A percentile compares a stretch with the other conserved stretches of the same genome.
phyloP scores from a whole-genome alignment of 306 rosid species.

The Prunus fruticosa region DNA sequence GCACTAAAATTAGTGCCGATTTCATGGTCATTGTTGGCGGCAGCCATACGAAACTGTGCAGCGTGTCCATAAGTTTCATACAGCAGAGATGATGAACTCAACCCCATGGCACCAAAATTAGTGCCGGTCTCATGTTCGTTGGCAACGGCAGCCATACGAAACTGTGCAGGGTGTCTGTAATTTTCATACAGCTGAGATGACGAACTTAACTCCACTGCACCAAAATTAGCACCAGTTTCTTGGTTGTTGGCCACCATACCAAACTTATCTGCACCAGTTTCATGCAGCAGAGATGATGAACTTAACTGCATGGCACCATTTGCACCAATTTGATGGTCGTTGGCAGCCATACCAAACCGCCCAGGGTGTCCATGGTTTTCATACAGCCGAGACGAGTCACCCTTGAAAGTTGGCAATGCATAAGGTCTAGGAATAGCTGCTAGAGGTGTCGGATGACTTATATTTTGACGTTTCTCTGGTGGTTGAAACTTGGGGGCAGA shows the following conservation, averaged over 20 bases:
- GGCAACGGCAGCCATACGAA: too few relatives aligned
- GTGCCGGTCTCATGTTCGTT: too few relatives aligned
- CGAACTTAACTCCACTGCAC: background rate
- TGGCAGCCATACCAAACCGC: background rate
- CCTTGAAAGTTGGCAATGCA: background rate
- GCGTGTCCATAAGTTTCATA: background rate
- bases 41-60: background rate
- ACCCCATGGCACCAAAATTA: too few relatives aligned
- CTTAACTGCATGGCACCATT: background rate
- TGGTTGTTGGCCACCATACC: background rate
- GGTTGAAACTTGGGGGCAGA: background rate
- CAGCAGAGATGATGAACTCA: too few relatives aligned
- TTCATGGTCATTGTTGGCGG: background rate
- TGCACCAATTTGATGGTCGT: background rate
- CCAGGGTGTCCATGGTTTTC: background rate
- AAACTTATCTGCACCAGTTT: background rate
- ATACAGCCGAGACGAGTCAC: background rate
- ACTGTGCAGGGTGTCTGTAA: too few relatives aligned
- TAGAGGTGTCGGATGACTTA: background rate
- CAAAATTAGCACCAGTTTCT: background rate
- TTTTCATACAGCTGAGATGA: too few relatives aligned
- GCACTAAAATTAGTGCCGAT: background rate
- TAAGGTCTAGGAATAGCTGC: background rate
- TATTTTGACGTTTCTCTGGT: background rate
- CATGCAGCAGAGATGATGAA: background rate